Evolutionary conservation across 164 flowering plant species (phyloP).

Genomic region (Aristolochia fimbriata): DNA sequence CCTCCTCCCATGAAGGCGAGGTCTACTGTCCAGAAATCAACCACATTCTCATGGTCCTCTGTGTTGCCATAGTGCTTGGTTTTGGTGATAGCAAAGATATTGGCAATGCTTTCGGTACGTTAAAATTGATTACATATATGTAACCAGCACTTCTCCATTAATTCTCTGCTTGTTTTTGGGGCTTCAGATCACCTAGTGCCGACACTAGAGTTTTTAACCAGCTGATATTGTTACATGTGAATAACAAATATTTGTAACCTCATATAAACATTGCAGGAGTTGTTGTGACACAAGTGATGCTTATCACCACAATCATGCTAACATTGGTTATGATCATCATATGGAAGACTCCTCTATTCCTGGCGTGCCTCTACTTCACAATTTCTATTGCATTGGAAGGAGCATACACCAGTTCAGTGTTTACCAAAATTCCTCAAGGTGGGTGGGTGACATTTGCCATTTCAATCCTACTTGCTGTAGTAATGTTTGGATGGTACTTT

Average conservation of each 20-base stretch:
- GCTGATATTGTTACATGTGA: background rate
- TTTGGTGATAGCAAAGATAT: constrained; percentile 75
- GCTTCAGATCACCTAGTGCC: too few relatives aligned
- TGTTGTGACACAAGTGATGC: constrained; percentile 79
- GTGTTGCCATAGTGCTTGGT: constrained; percentile 60
- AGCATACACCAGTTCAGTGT: constrained; percentile 60
- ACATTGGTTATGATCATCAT: constrained; percentile 70
- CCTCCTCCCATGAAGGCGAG: constrained; percentile 60
- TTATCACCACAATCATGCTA: constrained; percentile 62
- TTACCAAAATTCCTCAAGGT: constrained; percentile 62
- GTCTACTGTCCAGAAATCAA: constrained; percentile 86
- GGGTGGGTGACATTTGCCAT: constrained; percentile 90
- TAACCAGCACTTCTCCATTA: too few relatives aligned
- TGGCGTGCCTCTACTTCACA: constrained; percentile 48
- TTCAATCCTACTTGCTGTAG: constrained; percentile 55
- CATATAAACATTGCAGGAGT: constrained; percentile 81
- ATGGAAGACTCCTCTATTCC: constrained; percentile 47
- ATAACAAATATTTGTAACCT: too few relatives aligned
- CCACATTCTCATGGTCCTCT: constrained; percentile 73
- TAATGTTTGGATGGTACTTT: constrained; percentile 83
- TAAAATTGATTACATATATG: too few relatives aligned
- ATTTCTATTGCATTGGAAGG: constrained; percentile 60
- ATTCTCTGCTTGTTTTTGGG: background rate
- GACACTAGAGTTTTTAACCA: too few relatives aligned
- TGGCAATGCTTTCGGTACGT: constrained; percentile 89